Evolutionary conservation across 768 basidiomycete species (phyloP).

Genomic region (Albatrellus ellisii): DNA sequence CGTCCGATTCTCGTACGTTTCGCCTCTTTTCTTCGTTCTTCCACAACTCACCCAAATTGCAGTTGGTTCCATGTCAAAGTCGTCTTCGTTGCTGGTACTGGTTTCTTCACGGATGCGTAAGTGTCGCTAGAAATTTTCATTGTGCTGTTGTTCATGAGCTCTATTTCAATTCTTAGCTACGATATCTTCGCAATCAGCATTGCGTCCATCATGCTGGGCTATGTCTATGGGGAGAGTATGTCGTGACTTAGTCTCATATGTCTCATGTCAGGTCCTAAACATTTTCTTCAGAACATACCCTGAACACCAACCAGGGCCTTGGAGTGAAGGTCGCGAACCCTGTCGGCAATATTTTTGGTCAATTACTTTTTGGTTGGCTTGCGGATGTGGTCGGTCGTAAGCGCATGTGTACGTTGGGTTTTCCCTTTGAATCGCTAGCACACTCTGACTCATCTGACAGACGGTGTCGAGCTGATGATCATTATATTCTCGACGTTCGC

Average conservation of each 20-base stretch:
- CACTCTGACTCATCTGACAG: conserved; percentile 18
- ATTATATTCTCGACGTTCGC: conserved; percentile 73
- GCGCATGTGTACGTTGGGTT: conserved; percentile 45
- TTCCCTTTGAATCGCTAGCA: not conserved
- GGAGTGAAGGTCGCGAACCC: conserved; percentile 31
- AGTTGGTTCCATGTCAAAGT: conserved; percentile 41
- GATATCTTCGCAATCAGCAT: conserved; percentile 90
- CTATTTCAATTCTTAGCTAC: conserved; percentile 28
- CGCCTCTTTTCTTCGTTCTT: not conserved
- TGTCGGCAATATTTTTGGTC: conserved; percentile 27
- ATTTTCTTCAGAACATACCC: conserved; percentile 8
- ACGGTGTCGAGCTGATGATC: conserved; percentile 66
- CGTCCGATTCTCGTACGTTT: conserved; percentile 64
- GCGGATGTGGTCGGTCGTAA: conserved; percentile 31
- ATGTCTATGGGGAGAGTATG: conserved; percentile 47
- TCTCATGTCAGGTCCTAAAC: not conserved
- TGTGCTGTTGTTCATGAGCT: not conserved
- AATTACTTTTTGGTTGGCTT: conserved; percentile 32
- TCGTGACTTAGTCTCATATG: not conserved
- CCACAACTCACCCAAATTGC: not conserved
- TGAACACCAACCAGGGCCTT: conserved; percentile 33
- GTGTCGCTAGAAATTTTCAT: conserved; percentile 9
- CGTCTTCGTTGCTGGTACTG: conserved; percentile 47
- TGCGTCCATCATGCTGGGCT: conserved; percentile 71
- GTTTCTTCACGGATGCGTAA: conserved; percentile 84